Evolutionary conservation across 768 basidiomycete genomes (phyloP).

Genomic region (Naganishia vaughanmartiniae): DNA sequence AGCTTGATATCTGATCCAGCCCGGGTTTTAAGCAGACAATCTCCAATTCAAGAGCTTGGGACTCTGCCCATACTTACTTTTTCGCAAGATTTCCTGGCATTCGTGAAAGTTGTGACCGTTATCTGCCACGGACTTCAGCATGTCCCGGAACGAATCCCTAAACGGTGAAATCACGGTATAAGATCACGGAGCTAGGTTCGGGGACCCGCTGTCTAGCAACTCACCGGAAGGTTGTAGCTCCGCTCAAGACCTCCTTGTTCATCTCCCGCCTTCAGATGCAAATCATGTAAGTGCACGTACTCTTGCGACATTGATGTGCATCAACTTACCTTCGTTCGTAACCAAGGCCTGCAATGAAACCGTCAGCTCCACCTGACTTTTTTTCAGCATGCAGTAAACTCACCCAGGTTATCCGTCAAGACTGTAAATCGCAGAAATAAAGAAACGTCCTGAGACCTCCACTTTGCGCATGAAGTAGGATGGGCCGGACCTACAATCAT

Average conservation of each 20-base stretch:
- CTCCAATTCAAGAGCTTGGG: not conserved
- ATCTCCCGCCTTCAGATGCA: slow-evolving; percentile 56
- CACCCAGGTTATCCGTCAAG: slow-evolving; percentile 82
- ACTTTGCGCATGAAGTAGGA: not conserved
- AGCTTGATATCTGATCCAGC: slow-evolving; percentile 69
- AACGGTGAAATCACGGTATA: not conserved
- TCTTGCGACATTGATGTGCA: too few relatives aligned
- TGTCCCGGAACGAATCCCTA: slow-evolving; percentile 82
- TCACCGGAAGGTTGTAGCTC: slow-evolving; percentile 67
- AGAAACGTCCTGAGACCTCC: not conserved
- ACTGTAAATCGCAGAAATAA: slow-evolving; percentile 55
- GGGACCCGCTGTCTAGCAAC: not conserved
- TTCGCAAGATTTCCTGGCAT: slow-evolving; percentile 70
- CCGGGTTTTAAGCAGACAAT: slow-evolving; percentile 21
- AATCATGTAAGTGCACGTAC: not conserved
- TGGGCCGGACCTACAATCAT: slow-evolving; percentile 67
- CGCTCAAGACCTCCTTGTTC: slow-evolving; percentile 70
- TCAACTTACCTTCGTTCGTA: slow-evolving; percentile 60
- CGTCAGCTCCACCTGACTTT: not conserved
- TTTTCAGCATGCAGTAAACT: not conserved
- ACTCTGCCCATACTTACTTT: slow-evolving; percentile 58
- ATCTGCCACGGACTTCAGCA: slow-evolving; percentile 71
- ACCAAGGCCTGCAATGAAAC: slow-evolving; percentile 58
- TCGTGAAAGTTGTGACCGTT: slow-evolving; percentile 79
- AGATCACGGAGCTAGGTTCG: not conserved